These are phyloP conservation scores for Trichoderma semiorbis DNA, from an alignment of 2,329 filamentous ascomycete genomes.

Conservation along the genomic window DNA sequence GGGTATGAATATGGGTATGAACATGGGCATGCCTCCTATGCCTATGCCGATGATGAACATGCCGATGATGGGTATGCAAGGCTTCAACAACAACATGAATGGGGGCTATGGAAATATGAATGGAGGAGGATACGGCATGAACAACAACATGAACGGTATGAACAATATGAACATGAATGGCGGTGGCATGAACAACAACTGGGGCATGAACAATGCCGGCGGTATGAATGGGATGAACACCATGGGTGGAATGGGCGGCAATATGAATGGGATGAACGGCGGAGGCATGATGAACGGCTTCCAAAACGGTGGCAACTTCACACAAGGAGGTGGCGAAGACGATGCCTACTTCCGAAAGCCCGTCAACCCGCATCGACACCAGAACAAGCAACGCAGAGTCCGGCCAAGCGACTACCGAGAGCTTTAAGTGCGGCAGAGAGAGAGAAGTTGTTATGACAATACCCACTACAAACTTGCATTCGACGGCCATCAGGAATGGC, in stretches of 20 bases:
- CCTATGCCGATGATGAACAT: slow-evolving; percentile 27
- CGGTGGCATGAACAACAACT: slow-evolving; percentile 21
- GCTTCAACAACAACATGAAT: slow-evolving; percentile 32
- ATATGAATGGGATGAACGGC: slow-evolving; percentile 28
- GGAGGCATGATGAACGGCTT: slow-evolving; percentile 32
- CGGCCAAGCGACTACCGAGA: slow-evolving; percentile 90
- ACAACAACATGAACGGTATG: slow-evolving; percentile 31
- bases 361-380: slow-evolving; percentile 88
- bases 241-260: slow-evolving; percentile 22
- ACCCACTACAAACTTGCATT: not conserved
- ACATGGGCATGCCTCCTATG: slow-evolving; percentile 32
- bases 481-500: slow-evolving; percentile 2
- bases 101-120: slow-evolving; percentile 33
- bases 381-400: slow-evolving; percentile 73
- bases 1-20: slow-evolving; percentile 22
- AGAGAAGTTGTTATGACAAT: not conserved
- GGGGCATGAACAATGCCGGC: slow-evolving; percentile 22
- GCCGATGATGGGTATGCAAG: slow-evolving; percentile 27
- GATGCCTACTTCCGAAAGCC: slow-evolving; percentile 94
- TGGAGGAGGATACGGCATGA: slow-evolving; percentile 30
- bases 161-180: slow-evolving; percentile 24
- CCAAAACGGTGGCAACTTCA: slow-evolving; percentile 39
- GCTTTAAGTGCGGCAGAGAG: slow-evolving; percentile 47
- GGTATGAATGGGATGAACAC: slow-evolving; percentile 24
- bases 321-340: slow-evolving; percentile 65